Evolutionary conservation across 2,329 filamentous ascomycete genomes (phyloP).

Genomic region (Zasmidium angulare): DNA sequence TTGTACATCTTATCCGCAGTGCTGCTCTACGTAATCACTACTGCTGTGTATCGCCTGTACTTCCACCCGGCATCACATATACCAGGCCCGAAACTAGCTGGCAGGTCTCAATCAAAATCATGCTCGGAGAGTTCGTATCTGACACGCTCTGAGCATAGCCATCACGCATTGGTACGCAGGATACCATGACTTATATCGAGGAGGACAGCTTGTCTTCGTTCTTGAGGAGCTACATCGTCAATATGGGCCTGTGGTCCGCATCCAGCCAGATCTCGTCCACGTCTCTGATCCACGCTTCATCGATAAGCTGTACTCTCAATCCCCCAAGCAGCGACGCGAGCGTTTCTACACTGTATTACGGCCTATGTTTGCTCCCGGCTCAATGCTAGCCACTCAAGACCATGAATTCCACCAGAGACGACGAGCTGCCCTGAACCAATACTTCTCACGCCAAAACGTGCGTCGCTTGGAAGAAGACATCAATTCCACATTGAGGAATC

Average conservation of each 20-base stretch:
- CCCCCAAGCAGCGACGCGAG: background rate
- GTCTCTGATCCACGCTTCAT: constrained; percentile 9
- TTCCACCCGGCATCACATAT: background rate
- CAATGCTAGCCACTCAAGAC: constrained; percentile 2
- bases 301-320: constrained; percentile 20
- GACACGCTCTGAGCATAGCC: constrained; percentile 16
- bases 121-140: too few relatives aligned
- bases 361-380: background rate
- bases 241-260: constrained; percentile 1
- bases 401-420: constrained; percentile 16
- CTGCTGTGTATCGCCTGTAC: background rate
- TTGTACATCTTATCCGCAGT: too few relatives aligned
- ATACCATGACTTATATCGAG: background rate
- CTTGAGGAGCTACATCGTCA: constrained; percentile 1
- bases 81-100: background rate
- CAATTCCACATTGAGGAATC: background rate
- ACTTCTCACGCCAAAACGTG: constrained; percentile 4
- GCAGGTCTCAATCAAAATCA: too few relatives aligned
- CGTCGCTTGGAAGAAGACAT: constrained; percentile 4
- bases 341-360: background rate
- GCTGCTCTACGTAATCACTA: background rate
- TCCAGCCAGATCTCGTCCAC: background rate
- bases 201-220: background rate
- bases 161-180: constrained; percentile 23
- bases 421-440: constrained; percentile 13